These are phyloP conservation scores for Globisporangium nagaii DNA, from an alignment of 352 stramenopile species.

Conservation along the genomic window DNA sequence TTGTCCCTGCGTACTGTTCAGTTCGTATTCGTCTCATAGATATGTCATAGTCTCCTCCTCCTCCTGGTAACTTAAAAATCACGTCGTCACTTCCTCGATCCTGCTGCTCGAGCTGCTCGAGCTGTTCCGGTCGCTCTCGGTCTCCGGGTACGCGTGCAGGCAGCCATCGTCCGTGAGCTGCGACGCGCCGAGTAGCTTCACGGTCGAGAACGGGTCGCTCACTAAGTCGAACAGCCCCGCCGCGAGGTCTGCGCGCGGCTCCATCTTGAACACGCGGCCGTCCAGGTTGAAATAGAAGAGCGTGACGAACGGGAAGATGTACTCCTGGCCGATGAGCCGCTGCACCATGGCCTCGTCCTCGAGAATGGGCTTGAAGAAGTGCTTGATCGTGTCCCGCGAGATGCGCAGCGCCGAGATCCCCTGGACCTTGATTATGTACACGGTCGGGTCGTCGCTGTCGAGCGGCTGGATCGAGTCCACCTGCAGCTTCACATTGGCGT, in stretches of 20 bases:
- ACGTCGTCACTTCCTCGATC: not conserved
- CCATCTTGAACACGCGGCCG: slow-evolving; percentile 43
- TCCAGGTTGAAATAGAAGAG: slow-evolving; percentile 50
- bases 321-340: slow-evolving; percentile 49
- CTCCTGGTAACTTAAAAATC: slow-evolving; percentile 5
- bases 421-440: slow-evolving; percentile 34
- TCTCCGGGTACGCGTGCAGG: slow-evolving; percentile 41
- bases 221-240: slow-evolving; percentile 46
- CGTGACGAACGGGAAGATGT: slow-evolving; percentile 46
- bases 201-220: slow-evolving; percentile 46
- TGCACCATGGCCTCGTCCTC: slow-evolving; percentile 58
- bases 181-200: slow-evolving; percentile 45
- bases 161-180: slow-evolving; percentile 47
- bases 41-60: too few species aligned
- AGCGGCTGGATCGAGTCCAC: slow-evolving; percentile 31
- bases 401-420: slow-evolving; percentile 45
- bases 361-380: slow-evolving; percentile 57
- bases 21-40: too few species aligned
- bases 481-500: slow-evolving; percentile 31
- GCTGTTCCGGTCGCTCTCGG: not conserved
- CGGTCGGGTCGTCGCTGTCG: slow-evolving; percentile 23
- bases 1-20: too few species aligned
- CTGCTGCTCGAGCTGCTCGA: not conserved
- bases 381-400: slow-evolving; percentile 51
- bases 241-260: slow-evolving; percentile 45